These are phyloP conservation scores for Termitomyces sp. DNA, from an alignment of 768 basidiomycete species.

Conservation along the genomic window DNA sequence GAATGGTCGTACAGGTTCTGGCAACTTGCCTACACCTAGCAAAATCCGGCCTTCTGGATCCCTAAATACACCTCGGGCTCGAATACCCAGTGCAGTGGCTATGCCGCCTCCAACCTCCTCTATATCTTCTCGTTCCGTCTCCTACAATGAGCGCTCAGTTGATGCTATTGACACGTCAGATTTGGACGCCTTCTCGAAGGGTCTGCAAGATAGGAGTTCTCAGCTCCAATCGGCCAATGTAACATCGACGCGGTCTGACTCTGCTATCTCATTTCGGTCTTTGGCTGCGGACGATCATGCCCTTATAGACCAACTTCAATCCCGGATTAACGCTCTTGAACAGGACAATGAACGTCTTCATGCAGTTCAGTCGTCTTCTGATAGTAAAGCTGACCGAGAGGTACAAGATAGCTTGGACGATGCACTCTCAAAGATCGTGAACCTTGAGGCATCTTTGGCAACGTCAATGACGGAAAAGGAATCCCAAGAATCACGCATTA, in stretches of 20 bases:
- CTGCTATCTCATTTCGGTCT: constrained; percentile 33
- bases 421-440: constrained; percentile 30
- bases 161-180: constrained; percentile 21
- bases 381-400: constrained; percentile 37
- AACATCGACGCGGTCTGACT: constrained; percentile 31
- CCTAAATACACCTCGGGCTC: constrained; percentile 54
- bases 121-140: constrained; percentile 32
- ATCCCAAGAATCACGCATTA: constrained; percentile 39
- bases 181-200: constrained; percentile 26
- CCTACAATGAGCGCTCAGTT: constrained; percentile 25
- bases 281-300: constrained; percentile 28
- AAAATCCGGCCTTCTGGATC: constrained; percentile 30
- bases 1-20: constrained; percentile 28
- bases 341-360: constrained; percentile 65
- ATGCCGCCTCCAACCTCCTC: constrained; percentile 83
- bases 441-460: constrained; percentile 39
- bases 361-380: constrained; percentile 20
- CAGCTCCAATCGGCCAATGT: constrained; percentile 28
- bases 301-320: constrained; percentile 38
- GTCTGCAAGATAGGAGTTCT: constrained; percentile 32
- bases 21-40: constrained; percentile 27
- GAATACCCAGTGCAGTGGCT: constrained; percentile 66
- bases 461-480: constrained; percentile 35
- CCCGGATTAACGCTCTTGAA: constrained; percentile 56
- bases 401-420: constrained; percentile 42